These are phyloP conservation scores for Obba rivulosa DNA, from an alignment of 768 basidiomycete genomes.

Conservation along the genomic window DNA sequence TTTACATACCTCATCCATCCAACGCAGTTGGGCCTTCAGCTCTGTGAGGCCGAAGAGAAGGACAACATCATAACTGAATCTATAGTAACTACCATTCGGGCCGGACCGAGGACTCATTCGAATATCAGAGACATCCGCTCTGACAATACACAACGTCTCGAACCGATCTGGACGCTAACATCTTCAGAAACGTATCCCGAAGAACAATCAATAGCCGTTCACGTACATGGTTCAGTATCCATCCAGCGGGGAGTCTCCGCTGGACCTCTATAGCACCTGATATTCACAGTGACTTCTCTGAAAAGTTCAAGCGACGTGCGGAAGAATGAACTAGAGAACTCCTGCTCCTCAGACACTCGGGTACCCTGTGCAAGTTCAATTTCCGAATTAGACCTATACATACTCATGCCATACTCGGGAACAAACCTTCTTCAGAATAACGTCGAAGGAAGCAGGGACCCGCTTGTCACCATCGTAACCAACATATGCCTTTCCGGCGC, in stretches of 20 bases:
- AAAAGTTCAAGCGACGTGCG: too few relatives aligned
- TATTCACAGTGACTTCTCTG: constrained; percentile 11
- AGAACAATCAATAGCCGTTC: too few relatives aligned
- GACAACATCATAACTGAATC: constrained; percentile 33
- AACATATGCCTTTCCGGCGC: too few relatives aligned
- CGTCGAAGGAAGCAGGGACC: too few relatives aligned
- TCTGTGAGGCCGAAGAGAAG: constrained; percentile 42
- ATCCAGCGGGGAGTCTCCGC: constrained; percentile 25
- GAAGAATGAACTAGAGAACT: not conserved
- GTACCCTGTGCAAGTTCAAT: constrained; percentile 1
- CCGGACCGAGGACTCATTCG: not conserved
- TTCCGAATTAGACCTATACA: too few relatives aligned
- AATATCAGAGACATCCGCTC: constrained; percentile 28
- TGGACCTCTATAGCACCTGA: constrained; percentile 29
- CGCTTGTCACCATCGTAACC: too few relatives aligned
- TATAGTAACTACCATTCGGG: constrained; percentile 17
- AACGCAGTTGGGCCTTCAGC: constrained; percentile 40
- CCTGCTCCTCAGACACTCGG: not conserved
- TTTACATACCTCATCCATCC: constrained; percentile 29
- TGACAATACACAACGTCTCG: constrained; percentile 30
- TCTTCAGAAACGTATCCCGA: not conserved
- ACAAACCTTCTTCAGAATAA: too few relatives aligned
- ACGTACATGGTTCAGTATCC: constrained; percentile 28
- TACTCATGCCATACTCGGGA: too few relatives aligned
- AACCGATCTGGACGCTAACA: constrained; percentile 22